Base-by-base conservation (phyloP, 306 rosid genomes). In the Myrica gale region DNA sequence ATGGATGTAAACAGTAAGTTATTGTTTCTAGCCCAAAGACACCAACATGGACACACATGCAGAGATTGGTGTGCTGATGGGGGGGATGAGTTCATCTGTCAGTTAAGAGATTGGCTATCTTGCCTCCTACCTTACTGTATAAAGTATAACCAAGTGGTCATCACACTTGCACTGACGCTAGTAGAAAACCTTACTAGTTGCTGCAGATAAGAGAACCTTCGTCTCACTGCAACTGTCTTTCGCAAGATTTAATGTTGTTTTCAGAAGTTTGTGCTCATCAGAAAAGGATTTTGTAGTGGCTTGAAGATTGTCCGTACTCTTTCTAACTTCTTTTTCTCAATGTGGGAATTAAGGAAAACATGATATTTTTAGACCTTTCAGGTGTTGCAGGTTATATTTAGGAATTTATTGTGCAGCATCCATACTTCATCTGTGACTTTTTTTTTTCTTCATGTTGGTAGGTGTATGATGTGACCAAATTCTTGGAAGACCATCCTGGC, bases 401-500 rank as follows among this genome's bases (percentile, higher is more conserved):
- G 47, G 7, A 63, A 43, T 63, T 21, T 46, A 46, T 46, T 9
- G 11, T 46, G 11, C 50, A 46, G 11, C 50, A 46, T 46, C 12
- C 11, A 46, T 75, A 48, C 32, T 53, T 43, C 52, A 26, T 77
- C 11, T 37, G 48, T 63, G 51, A 61, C 16, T 8, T 32, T 2
- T 26, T 2, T 26, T 53, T 43, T 26, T 41, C 53, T 63, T 4
- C 46, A 9, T 48, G 15, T 26, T 44, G 50, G 41, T 79, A 87
- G 88, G 88, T 87, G 15, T 87, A 82, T 69, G 87, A 87, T 66
- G 90, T 87, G 82, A 78, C 88, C 51, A 84, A 80, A 73, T 87
- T 87, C 84, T 62, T 87, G 78, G 88, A 87, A 15, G 90, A 87
- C 77, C 90, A 87, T 71, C 88, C 90, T 20, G 90, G 88, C 55